A percentile compares a stretch with the other conserved stretches of the same genome.
phyloP scores from a whole-genome alignment of 169 alveolate genomes.

The Plasmodium knowlesi region DNA sequence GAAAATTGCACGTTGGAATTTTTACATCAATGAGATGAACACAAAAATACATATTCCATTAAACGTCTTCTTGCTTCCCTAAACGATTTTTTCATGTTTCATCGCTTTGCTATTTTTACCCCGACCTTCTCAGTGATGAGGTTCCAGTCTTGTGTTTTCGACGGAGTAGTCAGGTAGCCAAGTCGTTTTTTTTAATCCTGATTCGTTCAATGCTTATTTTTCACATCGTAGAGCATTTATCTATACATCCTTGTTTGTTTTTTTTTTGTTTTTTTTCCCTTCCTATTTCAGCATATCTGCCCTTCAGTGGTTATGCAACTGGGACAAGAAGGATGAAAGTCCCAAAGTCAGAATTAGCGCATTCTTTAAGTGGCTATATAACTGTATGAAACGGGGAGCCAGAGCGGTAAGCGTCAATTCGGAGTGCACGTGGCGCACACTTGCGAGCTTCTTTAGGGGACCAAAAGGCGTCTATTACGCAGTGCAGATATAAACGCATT shows the following conservation, averaged over 20 bases:
- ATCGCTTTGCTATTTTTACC: not conserved
- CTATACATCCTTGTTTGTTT: not conserved
- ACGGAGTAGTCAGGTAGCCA: conserved; percentile 81
- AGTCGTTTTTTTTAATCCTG: not conserved
- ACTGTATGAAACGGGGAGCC: conserved; percentile 90
- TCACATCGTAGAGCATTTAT: not conserved
- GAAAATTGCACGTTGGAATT: not conserved
- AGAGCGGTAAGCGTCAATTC: conserved; percentile 84
- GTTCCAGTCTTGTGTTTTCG: conserved; percentile 92
- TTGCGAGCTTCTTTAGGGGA: not conserved
- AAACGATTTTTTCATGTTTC: not conserved
- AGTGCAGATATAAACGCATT: not conserved
- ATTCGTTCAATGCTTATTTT: not conserved
- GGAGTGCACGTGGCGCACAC: not conserved
- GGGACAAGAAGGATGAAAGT: conserved; percentile 92
- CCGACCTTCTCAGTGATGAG: conserved; percentile 80
- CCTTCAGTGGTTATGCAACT: conserved; percentile 96
- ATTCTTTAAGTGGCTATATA: conserved; percentile 92
- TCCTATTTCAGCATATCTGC: conserved; percentile 90
- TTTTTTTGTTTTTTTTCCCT: not conserved
- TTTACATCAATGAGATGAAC: not conserved
- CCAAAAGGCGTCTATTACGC: not conserved
- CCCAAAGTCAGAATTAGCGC: conserved; percentile 92
- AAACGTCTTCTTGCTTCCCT: not conserved
- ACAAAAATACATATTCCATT: not conserved